These are phyloP conservation scores for Fonsecaea multimorphosa DNA, from an alignment of 2,329 filamentous ascomycete genomes.

Conservation along the genomic window DNA sequence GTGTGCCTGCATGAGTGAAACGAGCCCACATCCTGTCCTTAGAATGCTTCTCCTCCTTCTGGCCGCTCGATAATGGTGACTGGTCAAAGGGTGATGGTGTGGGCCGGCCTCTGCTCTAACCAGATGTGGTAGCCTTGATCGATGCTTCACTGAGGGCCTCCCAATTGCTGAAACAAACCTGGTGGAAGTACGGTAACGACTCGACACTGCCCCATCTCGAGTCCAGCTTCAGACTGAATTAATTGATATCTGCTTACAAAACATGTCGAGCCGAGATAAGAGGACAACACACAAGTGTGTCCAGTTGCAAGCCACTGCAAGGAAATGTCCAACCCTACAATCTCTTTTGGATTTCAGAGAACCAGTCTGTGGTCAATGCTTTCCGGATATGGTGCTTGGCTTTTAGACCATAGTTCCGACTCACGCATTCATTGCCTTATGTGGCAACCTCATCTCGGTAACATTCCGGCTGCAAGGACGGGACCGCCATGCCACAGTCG, in stretches of 20 bases:
- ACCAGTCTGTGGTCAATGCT: not conserved
- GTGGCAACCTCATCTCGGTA: conserved; percentile 8
- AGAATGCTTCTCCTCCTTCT: not conserved
- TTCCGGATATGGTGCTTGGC: not conserved
- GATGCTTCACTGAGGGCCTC: not conserved
- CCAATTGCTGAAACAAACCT: not conserved
- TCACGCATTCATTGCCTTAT: not conserved
- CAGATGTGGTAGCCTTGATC: not conserved
- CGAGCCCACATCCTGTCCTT: not conserved
- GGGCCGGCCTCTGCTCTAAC: not conserved
- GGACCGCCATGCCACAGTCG: not conserved
- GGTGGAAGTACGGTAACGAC: not conserved
- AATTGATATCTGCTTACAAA: not conserved
- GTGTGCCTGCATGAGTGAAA: not conserved
- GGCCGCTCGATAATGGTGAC: not conserved
- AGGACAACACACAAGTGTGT: not conserved
- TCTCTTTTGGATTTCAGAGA: not conserved
- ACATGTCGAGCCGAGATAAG: not conserved
- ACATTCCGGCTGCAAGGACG: not conserved
- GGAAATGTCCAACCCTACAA: not conserved
- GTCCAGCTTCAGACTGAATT: not conserved
- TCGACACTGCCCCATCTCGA: not conserved
- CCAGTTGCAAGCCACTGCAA: not conserved
- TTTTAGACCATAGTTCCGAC: not conserved
- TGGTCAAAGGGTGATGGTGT: not conserved